A percentile compares a stretch with the other conserved stretches of the same genome.
These are phyloP conservation scores for Macrolepiota albuminosa DNA, from an alignment of 768 basidiomycete genomes.

Conservation along the genomic window DNA sequence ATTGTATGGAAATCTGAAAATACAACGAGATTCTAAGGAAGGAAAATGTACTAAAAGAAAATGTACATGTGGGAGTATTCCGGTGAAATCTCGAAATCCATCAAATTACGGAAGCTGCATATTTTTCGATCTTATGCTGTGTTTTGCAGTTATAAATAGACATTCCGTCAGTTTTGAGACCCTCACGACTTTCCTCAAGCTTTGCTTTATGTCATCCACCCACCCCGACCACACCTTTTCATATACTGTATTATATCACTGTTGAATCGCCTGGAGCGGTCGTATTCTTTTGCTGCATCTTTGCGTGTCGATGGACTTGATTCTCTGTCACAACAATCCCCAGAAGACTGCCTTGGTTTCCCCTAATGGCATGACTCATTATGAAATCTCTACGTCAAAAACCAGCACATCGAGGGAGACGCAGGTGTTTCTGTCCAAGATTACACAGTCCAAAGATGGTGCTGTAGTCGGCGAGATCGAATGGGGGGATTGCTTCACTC, in stretches of 20 bases:
- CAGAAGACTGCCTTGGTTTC: slow-evolving; percentile 46
- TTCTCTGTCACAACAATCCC: slow-evolving; percentile 47
- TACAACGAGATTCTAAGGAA: too few species aligned
- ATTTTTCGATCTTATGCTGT: too few species aligned
- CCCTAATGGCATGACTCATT: slow-evolving; percentile 45
- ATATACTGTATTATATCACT: neutral
- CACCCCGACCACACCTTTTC: neutral
- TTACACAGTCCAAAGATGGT: slow-evolving; percentile 35
- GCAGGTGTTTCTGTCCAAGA: slow-evolving; percentile 29
- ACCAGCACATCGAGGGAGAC: slow-evolving; percentile 13
- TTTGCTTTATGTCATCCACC: neutral
- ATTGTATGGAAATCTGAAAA: too few species aligned
- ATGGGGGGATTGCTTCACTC: slow-evolving; percentile 37
- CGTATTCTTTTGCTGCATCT: neutral
- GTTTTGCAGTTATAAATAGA: neutral
- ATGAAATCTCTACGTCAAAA: slow-evolving; percentile 39
- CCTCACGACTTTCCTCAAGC: neutral
- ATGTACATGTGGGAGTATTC: too few species aligned
- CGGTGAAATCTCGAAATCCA: too few species aligned
- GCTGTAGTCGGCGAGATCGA: slow-evolving; percentile 46
- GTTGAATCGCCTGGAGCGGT: slow-evolving; percentile 10
- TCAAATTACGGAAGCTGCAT: too few species aligned
- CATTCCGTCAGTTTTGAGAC: neutral
- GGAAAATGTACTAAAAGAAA: too few species aligned
- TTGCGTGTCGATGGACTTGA: slow-evolving; percentile 39